Conservation (phyloP, 169 alveolate species). For the Eimeria brunetti region DNA sequence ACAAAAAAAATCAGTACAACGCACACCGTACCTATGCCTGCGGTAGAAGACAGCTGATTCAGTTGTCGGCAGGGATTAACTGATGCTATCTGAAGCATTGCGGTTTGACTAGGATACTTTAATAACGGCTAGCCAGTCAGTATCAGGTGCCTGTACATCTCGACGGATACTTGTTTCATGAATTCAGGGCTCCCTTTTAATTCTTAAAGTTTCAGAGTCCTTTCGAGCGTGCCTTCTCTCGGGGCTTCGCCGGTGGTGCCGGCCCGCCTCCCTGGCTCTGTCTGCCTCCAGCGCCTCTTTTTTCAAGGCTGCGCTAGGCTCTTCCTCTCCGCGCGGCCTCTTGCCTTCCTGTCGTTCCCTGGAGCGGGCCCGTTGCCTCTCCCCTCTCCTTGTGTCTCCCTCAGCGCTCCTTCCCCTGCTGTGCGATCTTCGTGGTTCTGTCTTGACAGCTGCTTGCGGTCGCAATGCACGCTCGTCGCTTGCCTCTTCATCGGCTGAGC, state of each 20-base stretch:
- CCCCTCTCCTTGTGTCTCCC: not conserved
- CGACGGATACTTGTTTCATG: not conserved
- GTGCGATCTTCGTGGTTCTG: slow-evolving; percentile 4
- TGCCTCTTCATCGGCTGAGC: not conserved
- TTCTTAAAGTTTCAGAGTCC: not conserved
- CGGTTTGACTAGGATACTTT: not conserved
- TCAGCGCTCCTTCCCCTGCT: slow-evolving; percentile 35
- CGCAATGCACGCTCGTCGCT: not conserved
- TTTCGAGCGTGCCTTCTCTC: not conserved
- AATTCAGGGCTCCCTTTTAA: slow-evolving; percentile 5
- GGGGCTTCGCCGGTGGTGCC: not conserved
- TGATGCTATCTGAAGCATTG: not conserved
- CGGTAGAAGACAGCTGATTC: not conserved
- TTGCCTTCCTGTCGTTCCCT: slow-evolving; percentile 28
- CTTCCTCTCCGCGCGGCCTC: not conserved
- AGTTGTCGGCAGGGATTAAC: not conserved
- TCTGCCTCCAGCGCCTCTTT: slow-evolving; percentile 4
- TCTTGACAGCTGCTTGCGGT: slow-evolving; percentile 7
- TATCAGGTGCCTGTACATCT: not conserved
- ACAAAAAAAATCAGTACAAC: not conserved
- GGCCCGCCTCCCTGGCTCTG: slow-evolving; percentile 10
- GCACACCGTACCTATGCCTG: not conserved
- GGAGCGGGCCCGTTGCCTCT: not conserved
- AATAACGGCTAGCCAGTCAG: not conserved
- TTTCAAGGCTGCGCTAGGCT: not conserved